phyloP scores from a whole-genome alignment of 2,329 filamentous ascomycete genomes.

The Dendryphion nanum region DNA sequence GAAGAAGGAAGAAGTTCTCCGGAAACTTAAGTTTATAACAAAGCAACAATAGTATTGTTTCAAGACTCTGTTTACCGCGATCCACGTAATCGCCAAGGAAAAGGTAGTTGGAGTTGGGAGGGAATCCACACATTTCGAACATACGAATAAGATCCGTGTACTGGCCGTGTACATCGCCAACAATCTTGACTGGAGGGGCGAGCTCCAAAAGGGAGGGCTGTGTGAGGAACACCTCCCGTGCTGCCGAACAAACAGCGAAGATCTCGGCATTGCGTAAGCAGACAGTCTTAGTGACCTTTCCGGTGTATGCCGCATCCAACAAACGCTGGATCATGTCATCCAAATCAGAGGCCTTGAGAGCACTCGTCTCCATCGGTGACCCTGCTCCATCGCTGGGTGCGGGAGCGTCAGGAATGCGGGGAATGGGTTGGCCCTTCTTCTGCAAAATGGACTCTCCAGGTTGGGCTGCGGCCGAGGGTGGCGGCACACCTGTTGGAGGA shows the following conservation, averaged over 20 bases:
- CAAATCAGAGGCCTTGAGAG: constrained; percentile 88
- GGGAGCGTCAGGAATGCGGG: constrained; percentile 56
- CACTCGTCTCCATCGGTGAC: constrained; percentile 76
- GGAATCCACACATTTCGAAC: constrained; percentile 98
- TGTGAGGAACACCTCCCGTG: constrained; percentile 82
- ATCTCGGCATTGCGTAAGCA: constrained; percentile 98
- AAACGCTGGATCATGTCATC: constrained; percentile 97
- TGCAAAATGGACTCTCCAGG: constrained; percentile 89
- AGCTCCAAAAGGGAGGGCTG: constrained; percentile 92
- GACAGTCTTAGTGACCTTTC: constrained; percentile 96
- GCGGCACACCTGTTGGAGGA: constrained; percentile 66
- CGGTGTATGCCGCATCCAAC: constrained; percentile 89
- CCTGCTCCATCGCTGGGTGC: constrained; percentile 49
- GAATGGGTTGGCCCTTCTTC: constrained; percentile 70
- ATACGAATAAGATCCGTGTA: constrained; percentile 94
- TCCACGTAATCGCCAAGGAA: constrained; percentile 97
- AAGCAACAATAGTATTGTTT: constrained; percentile 87
- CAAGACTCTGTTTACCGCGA: constrained; percentile 90
- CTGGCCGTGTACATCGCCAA: constrained; percentile 94
- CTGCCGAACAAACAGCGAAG: constrained; percentile 84
- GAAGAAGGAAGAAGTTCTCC: constrained; percentile 93
- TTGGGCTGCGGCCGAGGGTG: constrained; percentile 59
- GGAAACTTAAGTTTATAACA: constrained; percentile 98
- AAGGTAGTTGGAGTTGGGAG: constrained; percentile 85
- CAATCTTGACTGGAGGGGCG: constrained; percentile 94